Conservation (phyloP, 768 basidiomycete genomes). For the Podaxis mareebaensis region DNA sequence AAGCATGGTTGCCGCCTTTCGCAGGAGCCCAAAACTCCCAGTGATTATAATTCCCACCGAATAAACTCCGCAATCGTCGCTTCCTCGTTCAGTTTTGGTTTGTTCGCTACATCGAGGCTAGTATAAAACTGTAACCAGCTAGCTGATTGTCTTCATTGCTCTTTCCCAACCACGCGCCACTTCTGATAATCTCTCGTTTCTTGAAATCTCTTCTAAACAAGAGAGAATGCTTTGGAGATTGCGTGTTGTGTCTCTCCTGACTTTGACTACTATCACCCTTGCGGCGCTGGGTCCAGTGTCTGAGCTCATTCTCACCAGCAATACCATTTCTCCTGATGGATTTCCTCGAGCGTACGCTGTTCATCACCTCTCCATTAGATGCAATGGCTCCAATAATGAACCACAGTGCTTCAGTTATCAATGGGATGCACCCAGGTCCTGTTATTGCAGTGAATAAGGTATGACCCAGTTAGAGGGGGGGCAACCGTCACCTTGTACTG, state of each 20-base stretch:
- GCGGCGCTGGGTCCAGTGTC: conserved; percentile 18
- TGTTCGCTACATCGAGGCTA: too few species aligned
- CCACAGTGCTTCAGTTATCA: background rate
- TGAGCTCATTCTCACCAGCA: conserved; percentile 21
- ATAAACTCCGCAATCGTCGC: too few species aligned
- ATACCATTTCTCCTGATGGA: conserved; percentile 24
- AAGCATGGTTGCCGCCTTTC: too few species aligned
- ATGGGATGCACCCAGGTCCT: background rate
- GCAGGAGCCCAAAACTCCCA: too few species aligned
- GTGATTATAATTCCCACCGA: too few species aligned
- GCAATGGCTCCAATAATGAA: background rate
- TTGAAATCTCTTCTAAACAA: too few species aligned
- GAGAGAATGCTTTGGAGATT: background rate
- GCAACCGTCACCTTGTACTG: background rate
- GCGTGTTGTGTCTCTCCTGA: background rate
- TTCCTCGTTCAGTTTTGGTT: too few species aligned
- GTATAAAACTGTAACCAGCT: too few species aligned
- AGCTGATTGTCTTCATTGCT: too few species aligned
- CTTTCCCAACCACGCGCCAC: too few species aligned
- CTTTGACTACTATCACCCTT: background rate
- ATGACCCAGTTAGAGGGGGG: background rate
- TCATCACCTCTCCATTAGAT: background rate
- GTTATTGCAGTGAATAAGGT: background rate
- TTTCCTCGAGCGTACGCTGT: conserved; percentile 5
- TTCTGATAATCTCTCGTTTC: too few species aligned